Evolutionary conservation across 1,284 basidiomycete genomes (phyloP).

Genomic region (Apiotrichum brassicae): DNA sequence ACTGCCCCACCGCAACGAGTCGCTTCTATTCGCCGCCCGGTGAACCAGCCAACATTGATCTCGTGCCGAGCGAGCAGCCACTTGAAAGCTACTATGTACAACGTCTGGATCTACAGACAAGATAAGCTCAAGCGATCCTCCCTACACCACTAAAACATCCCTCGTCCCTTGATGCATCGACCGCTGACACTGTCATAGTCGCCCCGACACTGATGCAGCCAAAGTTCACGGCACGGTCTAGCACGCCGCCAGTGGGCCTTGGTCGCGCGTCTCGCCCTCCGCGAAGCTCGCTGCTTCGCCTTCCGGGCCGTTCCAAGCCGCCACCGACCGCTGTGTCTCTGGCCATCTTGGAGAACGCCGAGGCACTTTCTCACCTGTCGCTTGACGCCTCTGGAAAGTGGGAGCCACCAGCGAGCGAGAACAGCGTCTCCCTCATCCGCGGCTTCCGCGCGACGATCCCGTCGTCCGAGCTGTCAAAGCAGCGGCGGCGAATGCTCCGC

Average conservation of each 20-base stretch:
- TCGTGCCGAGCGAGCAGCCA: too few species aligned
- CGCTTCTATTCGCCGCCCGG: too few species aligned
- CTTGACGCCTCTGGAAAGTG: slow-evolving; percentile 53
- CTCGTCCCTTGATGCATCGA: too few species aligned
- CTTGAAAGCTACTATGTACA: too few species aligned
- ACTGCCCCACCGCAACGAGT: too few species aligned
- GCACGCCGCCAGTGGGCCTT: neutral
- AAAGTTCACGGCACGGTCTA: slow-evolving; percentile 1
- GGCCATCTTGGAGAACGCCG: slow-evolving; percentile 73
- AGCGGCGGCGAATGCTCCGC: slow-evolving; percentile 66
- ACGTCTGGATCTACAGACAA: too few species aligned
- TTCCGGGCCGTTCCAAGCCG: slow-evolving; percentile 47
- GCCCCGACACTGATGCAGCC: slow-evolving; percentile 87
- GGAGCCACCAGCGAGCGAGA: slow-evolving; percentile 50
- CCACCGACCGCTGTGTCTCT: slow-evolving; percentile 73
- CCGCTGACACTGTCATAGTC: slow-evolving; percentile 51
- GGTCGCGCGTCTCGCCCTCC: slow-evolving; percentile 4
- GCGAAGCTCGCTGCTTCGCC: slow-evolving; percentile 50
- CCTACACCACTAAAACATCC: too few species aligned
- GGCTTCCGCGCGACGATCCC: slow-evolving; percentile 91
- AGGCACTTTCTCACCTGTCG: slow-evolving; percentile 63
- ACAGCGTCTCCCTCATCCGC: slow-evolving; percentile 53
- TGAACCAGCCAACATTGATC: too few species aligned
- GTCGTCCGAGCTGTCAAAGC: slow-evolving; percentile 68
- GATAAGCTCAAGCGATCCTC: too few species aligned